These are phyloP conservation scores for Penicillium waksmanii DNA, from an alignment of 495 filamentous ascomycete species.

Conservation along the genomic window DNA sequence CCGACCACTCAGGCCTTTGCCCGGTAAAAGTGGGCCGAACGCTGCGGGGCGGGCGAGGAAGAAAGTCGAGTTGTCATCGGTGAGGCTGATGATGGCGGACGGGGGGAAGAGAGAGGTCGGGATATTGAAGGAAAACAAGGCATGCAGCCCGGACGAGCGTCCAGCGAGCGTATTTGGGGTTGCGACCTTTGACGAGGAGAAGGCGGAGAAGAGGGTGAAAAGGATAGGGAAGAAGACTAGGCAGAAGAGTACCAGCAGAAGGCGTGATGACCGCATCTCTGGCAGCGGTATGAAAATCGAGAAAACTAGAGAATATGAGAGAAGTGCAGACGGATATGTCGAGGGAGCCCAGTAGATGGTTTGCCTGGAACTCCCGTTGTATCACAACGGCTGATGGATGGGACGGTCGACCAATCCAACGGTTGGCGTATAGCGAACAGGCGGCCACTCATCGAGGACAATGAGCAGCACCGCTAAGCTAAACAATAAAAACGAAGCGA, in stretches of 20 bases:
- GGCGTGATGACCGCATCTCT: slow-evolving; percentile 60
- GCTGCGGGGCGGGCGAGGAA: slow-evolving; percentile 92
- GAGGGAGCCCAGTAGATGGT: slow-evolving; percentile 17
- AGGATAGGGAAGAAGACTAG: slow-evolving; percentile 58
- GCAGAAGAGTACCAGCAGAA: slow-evolving; percentile 56
- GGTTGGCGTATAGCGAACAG: slow-evolving; percentile 37
- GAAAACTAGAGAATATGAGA: not conserved
- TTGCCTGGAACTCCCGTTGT: slow-evolving; percentile 25
- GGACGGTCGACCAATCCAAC: slow-evolving; percentile 41
- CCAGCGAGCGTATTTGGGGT: slow-evolving; percentile 45
- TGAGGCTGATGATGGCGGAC: slow-evolving; percentile 92
- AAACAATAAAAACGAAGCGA: slow-evolving; percentile 20
- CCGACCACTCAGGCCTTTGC: slow-evolving; percentile 77
- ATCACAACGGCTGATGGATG: slow-evolving; percentile 27
- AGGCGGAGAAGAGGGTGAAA: slow-evolving; percentile 54
- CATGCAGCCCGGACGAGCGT: slow-evolving; percentile 50
- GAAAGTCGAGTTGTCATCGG: slow-evolving; percentile 96
- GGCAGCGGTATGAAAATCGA: slow-evolving; percentile 10
- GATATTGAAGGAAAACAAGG: slow-evolving; percentile 66
- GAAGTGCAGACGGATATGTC: slow-evolving; percentile 4
- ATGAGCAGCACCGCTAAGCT: slow-evolving; percentile 31
- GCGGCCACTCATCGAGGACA: slow-evolving; percentile 45
- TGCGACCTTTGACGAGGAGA: slow-evolving; percentile 45
- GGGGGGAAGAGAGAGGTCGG: slow-evolving; percentile 86
- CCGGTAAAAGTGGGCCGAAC: slow-evolving; percentile 81